Base-by-base conservation (phyloP, 164 flowering plant species). In the Stephania cephalantha region DNA sequence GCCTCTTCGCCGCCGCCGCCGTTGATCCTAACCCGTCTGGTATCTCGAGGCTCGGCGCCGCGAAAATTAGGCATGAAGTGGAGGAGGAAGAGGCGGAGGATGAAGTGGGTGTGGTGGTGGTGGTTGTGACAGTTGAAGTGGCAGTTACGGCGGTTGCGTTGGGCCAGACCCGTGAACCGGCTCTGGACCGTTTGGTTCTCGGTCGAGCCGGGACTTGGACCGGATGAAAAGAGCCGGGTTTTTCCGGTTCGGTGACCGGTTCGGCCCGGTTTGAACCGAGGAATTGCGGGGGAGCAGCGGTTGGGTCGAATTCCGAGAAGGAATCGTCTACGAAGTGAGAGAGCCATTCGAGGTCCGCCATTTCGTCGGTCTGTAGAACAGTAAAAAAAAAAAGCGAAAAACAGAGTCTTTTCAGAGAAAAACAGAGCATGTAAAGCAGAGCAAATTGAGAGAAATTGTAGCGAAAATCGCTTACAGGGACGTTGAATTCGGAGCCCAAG, bases 261-360 rank as follows among this genome's bases (percentile, higher is more conserved):
- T 61, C 85, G 11, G 65, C 10, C 75, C 83, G 81, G 72, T 70
- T 74, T 35, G 66, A 18, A 9, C 22, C 22, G 25, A 29, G 66
- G 22, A 61, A 20, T 61, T 17, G 75, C 5, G 9, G 45, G 6
- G 6, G 58, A 18, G 46, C 69, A 70, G 72, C 42, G 72, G 74
- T 63, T 15, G 55, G 0, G 85, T 82, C 82, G 17, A 84, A 67
- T 25, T 80, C 89, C 11, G 90, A 72, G 46, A 80, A 70, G n/a
- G 91, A 85, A 84, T 93, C 98, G 72, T 93, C 95, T 35, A 90
- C 93, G 71, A 91, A 86, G 69, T 81, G 88, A 29, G 98, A 93
- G 55, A 90, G 80, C 91, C 93, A 88, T 82, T 91, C 98, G 5
- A 93, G 82, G 75, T 84, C 82, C 69, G 81, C 91, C 72, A 87